A percentile compares a stretch with the other conserved stretches of the same genome.
Evolutionary conservation across 78 protist species (phyloP).

Genomic region (Dictyostelium intermedium): DNA sequence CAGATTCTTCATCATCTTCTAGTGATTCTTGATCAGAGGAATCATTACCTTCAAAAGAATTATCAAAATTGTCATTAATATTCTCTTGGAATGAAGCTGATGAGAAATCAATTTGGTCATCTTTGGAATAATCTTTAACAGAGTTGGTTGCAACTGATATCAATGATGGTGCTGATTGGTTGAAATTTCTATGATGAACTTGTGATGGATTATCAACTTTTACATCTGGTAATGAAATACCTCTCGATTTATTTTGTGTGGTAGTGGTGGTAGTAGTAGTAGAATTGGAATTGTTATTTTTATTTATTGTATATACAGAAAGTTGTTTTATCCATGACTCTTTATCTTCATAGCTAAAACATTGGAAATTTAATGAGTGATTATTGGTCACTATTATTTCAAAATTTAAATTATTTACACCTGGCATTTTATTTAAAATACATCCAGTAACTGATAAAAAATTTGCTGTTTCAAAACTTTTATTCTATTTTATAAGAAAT

Average conservation of each 20-base stretch:
- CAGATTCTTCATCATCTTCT: background rate
- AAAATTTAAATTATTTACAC: background rate
- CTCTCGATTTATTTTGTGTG: background rate
- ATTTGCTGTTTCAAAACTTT: conserved; percentile 30
- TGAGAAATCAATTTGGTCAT: conserved; percentile 7
- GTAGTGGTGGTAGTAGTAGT: background rate
- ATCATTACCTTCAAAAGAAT: background rate
- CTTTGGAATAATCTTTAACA: background rate
- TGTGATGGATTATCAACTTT: background rate
- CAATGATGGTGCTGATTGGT: conserved; percentile 67
- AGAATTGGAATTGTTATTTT: background rate
- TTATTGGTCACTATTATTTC: conserved; percentile 4
- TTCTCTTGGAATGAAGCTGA: background rate
- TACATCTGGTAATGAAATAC: conserved; percentile 21
- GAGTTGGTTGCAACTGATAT: background rate
- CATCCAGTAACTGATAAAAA: conserved; percentile 15
- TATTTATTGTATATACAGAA: background rate
- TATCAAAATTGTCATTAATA: background rate
- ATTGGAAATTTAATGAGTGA: background rate
- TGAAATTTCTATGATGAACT: conserved; percentile 58
- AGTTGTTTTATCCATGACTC: background rate
- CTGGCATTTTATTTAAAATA: conserved; percentile 1
- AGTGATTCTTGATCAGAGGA: background rate
- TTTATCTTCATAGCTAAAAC: background rate
- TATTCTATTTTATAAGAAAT: background rate